Percentiles rank a stretch among this genome's conserved stretches.
Conservation (phyloP, 768 basidiomycete genomes). For the Mycena galopus region DNA sequence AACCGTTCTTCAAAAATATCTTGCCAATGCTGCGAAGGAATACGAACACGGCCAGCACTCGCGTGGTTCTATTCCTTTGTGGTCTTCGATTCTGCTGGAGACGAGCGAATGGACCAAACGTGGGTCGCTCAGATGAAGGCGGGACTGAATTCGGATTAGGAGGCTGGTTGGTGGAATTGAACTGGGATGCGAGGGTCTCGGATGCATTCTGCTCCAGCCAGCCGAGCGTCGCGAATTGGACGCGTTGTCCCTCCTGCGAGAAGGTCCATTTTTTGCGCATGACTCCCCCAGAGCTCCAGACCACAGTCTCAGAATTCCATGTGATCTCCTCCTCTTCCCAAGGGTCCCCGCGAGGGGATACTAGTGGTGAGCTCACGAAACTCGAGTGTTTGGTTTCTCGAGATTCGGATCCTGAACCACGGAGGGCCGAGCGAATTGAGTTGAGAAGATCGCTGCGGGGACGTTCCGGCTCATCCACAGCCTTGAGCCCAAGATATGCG, state of each 20-base stretch:
- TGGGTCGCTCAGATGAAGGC: slow-evolving; percentile 51
- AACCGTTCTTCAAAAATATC: slow-evolving; percentile 77
- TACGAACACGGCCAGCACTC: slow-evolving; percentile 76
- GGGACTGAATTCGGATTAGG: slow-evolving; percentile 47
- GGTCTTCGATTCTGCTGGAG: slow-evolving; percentile 55
- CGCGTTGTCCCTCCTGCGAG: slow-evolving; percentile 73
- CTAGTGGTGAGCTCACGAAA: slow-evolving; percentile 57
- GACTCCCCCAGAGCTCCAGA: slow-evolving; percentile 76
- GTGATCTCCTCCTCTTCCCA: slow-evolving; percentile 73
- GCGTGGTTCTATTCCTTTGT: slow-evolving; percentile 51
- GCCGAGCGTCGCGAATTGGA: slow-evolving; percentile 87
- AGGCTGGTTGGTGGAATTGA: slow-evolving; percentile 47
- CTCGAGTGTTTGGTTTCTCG: slow-evolving; percentile 40
- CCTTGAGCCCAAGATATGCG: slow-evolving; percentile 1
- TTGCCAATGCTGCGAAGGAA: slow-evolving; percentile 82
- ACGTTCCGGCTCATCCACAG: not conserved
- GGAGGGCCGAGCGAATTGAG: slow-evolving; percentile 71
- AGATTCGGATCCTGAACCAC: slow-evolving; percentile 62
- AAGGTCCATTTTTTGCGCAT: slow-evolving; percentile 84
- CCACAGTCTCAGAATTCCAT: slow-evolving; percentile 76
- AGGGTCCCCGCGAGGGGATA: slow-evolving; percentile 53
- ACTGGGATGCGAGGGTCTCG: slow-evolving; percentile 42
- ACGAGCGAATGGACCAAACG: slow-evolving; percentile 68
- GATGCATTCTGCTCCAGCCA: slow-evolving; percentile 68
- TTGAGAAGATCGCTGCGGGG: slow-evolving; percentile 54